phyloP scores from a whole-genome alignment of 441 rosid genomes.

The Jatropha multifida region DNA sequence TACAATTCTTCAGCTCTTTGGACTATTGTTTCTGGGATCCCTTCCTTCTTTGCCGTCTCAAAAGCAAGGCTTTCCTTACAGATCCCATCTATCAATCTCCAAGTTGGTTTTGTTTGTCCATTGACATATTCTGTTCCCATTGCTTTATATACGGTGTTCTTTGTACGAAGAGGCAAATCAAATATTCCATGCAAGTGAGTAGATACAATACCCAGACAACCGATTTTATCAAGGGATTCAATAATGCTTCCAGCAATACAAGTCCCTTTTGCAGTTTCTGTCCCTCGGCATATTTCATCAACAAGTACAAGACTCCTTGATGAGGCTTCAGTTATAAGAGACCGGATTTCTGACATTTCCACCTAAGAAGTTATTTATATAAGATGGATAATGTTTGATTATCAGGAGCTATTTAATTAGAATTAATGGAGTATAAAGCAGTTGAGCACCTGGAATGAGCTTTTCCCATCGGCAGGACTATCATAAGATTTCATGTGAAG shows the following conservation, averaged over 20 bases:
- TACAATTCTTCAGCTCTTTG: slow-evolving; percentile 91
- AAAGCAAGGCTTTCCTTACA: slow-evolving; percentile 98
- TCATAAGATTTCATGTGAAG: slow-evolving; percentile 99
- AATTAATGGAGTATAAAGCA: background rate
- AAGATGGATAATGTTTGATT: slow-evolving; percentile 1
- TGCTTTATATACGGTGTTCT: slow-evolving; percentile 66
- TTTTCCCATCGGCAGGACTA: slow-evolving; percentile 96
- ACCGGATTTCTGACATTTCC: slow-evolving; percentile 97
- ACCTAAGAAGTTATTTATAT: slow-evolving; percentile 45
- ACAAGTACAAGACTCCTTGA: slow-evolving; percentile 91
- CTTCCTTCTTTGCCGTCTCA: slow-evolving; percentile 97
- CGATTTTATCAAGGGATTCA: slow-evolving; percentile 74
- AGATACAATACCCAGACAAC: slow-evolving; percentile 92
- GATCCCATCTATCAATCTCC: slow-evolving; percentile 87
- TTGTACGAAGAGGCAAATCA: slow-evolving; percentile 65
- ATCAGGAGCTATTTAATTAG: background rate
- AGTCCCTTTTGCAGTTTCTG: slow-evolving; percentile 96
- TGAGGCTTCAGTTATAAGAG: slow-evolving; percentile 66
- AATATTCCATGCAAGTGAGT: slow-evolving; percentile 97
- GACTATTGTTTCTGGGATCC: slow-evolving; percentile 66
- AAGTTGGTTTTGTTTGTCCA: slow-evolving; percentile 84
- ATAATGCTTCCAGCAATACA: slow-evolving; percentile 97
- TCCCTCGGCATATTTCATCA: slow-evolving; percentile 98
- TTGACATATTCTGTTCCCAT: slow-evolving; percentile 79
- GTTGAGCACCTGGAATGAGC: slow-evolving; percentile 85